phyloP scores from a whole-genome alignment of 2,329 filamentous ascomycete species.

The Colletotrichum sp. region DNA sequence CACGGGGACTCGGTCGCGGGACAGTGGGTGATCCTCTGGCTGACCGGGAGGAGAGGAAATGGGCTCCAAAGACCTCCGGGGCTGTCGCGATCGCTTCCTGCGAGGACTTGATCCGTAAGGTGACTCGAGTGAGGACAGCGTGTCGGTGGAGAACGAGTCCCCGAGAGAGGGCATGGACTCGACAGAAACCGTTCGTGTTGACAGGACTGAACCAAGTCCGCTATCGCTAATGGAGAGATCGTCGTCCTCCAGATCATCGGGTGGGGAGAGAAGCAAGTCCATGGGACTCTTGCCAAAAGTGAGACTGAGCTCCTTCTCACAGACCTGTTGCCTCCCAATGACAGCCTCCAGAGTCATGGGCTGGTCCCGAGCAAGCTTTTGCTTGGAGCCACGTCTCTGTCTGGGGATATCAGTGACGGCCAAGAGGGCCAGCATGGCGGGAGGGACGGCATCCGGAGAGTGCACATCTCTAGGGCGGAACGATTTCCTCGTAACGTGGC shows the following conservation, averaged over 20 bases:
- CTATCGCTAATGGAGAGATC: conserved; percentile 52
- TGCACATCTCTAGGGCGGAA: conserved; percentile 45
- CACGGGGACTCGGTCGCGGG: conserved; percentile 54
- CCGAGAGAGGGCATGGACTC: conserved; percentile 67
- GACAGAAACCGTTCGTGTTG: conserved; percentile 60
- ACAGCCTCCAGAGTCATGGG: conserved; percentile 61
- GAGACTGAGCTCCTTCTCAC: conserved; percentile 64
- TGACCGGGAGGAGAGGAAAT: conserved; percentile 61
- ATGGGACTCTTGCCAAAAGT: conserved; percentile 59
- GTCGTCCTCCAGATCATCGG: conserved; percentile 61
- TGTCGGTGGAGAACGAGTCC: conserved; percentile 58
- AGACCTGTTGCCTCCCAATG: conserved; percentile 57
- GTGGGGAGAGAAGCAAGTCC: conserved; percentile 64
- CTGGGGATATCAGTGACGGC: conserved; percentile 66
- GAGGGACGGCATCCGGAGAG: conserved; percentile 59
- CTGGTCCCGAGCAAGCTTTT: conserved; percentile 29
- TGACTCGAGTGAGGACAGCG: conserved; percentile 54
- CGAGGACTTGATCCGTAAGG: conserved; percentile 44
- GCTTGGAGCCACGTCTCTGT: conserved; percentile 41
- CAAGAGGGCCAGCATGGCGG: conserved; percentile 65
- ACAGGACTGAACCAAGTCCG: conserved; percentile 56
- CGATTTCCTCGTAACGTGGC: conserved; percentile 40
- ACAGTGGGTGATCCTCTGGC: conserved; percentile 57
- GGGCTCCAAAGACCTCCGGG: conserved; percentile 57
- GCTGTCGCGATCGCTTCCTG: conserved; percentile 38